Conservation (phyloP, 1,139 yeast species). For the Blastobotrys indianensis region DNA sequence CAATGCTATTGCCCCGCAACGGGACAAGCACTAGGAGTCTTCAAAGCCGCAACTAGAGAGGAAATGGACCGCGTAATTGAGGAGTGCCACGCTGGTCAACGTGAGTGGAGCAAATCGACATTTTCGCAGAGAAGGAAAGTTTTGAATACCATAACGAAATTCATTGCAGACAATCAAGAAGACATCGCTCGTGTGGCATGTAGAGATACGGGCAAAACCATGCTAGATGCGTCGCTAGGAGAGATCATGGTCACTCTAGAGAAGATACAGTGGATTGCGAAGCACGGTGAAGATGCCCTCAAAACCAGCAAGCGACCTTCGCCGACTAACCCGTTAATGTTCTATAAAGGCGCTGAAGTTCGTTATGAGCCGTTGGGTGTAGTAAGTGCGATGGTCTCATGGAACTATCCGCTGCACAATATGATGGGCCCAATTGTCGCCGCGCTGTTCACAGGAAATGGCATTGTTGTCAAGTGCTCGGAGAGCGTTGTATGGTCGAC, state of each 20-base stretch:
- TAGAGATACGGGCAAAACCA: constrained; percentile 92
- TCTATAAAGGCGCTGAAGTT: constrained; percentile 82
- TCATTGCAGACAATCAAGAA: constrained; percentile 74
- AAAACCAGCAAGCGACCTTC: constrained; percentile 77
- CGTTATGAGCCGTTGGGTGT: constrained; percentile 87
- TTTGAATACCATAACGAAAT: constrained; percentile 63
- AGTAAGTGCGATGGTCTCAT: constrained; percentile 83
- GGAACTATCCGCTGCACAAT: constrained; percentile 94
- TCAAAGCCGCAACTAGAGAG: constrained; percentile 52
- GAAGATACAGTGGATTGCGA: constrained; percentile 81
- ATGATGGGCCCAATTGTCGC: constrained; percentile 89
- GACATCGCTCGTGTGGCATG: constrained; percentile 88
- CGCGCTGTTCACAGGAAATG: constrained; percentile 83
- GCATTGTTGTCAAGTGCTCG: constrained; percentile 84
- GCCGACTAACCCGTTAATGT: constrained; percentile 76
- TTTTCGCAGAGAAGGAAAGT: constrained; percentile 64
- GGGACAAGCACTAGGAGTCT: constrained; percentile 76
- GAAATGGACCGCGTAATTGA: constrained; percentile 65
- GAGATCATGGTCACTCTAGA: constrained; percentile 87
- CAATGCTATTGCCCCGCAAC: constrained; percentile 96
- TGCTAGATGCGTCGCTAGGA: constrained; percentile 94
- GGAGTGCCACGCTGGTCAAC: constrained; percentile 58
- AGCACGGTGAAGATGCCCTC: constrained; percentile 71
- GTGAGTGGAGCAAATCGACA: constrained; percentile 51
- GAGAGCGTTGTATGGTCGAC: constrained; percentile 97